These are phyloP conservation scores for Rhododendron vialii DNA, from an alignment of 148 eudicot species.

Conservation along the genomic window DNA sequence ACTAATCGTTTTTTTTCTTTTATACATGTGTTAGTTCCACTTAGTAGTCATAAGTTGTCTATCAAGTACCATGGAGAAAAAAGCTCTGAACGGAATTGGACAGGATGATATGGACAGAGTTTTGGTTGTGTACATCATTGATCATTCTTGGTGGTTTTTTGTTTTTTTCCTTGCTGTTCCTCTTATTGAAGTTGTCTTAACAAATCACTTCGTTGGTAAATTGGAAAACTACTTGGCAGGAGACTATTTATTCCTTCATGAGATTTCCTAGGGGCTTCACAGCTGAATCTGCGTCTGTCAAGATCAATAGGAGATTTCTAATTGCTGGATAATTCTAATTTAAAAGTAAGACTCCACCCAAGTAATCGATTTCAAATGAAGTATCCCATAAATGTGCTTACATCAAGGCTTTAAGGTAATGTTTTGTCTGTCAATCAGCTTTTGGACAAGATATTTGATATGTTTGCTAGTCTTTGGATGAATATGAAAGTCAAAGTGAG, in stretches of 20 bases:
- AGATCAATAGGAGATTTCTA: too few species aligned
- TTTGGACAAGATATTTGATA: constrained; percentile 55
- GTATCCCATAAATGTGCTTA: background rate
- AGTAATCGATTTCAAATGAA: too few species aligned
- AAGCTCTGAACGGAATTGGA: constrained; percentile 35
- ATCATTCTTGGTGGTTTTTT: background rate
- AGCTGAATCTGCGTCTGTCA: too few species aligned
- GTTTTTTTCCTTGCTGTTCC: too few species aligned
- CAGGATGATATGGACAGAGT: constrained; percentile 35
- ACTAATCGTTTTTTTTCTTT: too few species aligned
- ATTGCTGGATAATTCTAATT: too few species aligned
- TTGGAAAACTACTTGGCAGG: constrained; percentile 35
- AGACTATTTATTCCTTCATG: constrained; percentile 46
- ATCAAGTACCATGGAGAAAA: constrained; percentile 42
- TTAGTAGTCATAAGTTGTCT: background rate
- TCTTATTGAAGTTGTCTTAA: background rate
- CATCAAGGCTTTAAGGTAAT: background rate
- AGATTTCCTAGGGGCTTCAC: too few species aligned
- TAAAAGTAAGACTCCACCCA: too few species aligned
- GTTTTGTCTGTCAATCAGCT: constrained; percentile 33
- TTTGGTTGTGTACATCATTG: constrained; percentile 59
- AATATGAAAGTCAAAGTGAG: constrained; percentile 55
- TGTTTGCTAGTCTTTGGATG: constrained; percentile 71
- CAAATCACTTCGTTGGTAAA: background rate
- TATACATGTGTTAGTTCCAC: background rate